phyloP scores from a whole-genome alignment of 1,139 yeast species.

The Saccharomyces hybrid region DNA sequence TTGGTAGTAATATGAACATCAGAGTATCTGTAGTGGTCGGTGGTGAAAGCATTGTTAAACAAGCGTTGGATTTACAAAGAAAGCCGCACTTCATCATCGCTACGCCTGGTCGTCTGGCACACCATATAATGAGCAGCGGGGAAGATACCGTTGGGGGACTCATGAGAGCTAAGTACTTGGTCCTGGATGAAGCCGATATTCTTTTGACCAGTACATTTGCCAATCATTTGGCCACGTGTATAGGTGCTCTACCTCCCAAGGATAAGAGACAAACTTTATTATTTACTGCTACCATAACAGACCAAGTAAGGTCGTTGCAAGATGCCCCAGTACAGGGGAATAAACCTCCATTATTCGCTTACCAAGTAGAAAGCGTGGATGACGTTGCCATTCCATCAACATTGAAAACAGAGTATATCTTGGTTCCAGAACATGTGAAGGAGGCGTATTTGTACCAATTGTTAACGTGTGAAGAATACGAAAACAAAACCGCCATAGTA shows the following conservation, averaged over 20 bases:
- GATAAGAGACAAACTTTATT: slow-evolving; percentile 73
- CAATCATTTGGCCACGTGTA: slow-evolving; percentile 65
- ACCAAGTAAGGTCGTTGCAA: slow-evolving; percentile 74
- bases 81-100: slow-evolving; percentile 94
- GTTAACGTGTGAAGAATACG: slow-evolving; percentile 54
- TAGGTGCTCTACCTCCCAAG: slow-evolving; percentile 62
- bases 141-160: slow-evolving; percentile 80
- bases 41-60: slow-evolving; percentile 86
- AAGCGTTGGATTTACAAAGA: slow-evolving; percentile 69
- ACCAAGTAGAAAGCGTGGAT: slow-evolving; percentile 71
- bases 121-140: slow-evolving; percentile 81
- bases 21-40: slow-evolving; percentile 81
- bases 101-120: slow-evolving; percentile 95
- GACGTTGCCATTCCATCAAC: slow-evolving; percentile 73
- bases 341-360: slow-evolving; percentile 63
- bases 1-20: slow-evolving; percentile 84
- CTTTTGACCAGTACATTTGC: slow-evolving; percentile 78
- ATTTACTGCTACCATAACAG: slow-evolving; percentile 95
- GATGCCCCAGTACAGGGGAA: slow-evolving; percentile 57
- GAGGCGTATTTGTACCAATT: slow-evolving; percentile 78
- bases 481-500: slow-evolving; percentile 64
- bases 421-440: slow-evolving; percentile 75
- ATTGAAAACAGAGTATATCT: slow-evolving; percentile 46
- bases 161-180: slow-evolving; percentile 68
- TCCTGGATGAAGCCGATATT: slow-evolving; percentile 94